Conservation (phyloP, 2,329 filamentous ascomycete genomes). For the Dryadomyces sulphureus region DNA sequence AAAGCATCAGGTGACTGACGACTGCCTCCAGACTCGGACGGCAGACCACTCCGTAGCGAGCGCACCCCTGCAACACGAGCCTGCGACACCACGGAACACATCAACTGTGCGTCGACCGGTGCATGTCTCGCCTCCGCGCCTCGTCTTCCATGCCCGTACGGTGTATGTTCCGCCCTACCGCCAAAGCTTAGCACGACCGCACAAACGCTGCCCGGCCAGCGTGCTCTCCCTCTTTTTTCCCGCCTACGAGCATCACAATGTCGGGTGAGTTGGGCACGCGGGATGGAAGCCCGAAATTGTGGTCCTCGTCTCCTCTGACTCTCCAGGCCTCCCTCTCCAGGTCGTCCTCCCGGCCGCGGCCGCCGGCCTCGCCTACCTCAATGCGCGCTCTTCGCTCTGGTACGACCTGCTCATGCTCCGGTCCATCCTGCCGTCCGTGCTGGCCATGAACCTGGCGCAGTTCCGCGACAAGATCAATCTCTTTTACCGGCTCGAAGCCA, state of each 20-base stretch:
- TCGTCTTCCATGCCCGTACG: neutral
- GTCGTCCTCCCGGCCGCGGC: slow-evolving; percentile 45
- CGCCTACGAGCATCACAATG: too few species aligned
- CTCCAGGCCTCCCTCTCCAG: slow-evolving; percentile 32
- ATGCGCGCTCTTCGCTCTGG: slow-evolving; percentile 52
- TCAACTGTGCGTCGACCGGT: neutral
- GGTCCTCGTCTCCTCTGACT: neutral
- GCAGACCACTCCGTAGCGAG: neutral
- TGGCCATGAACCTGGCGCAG: slow-evolving; percentile 31
- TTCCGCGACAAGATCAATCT: slow-evolving; percentile 47
- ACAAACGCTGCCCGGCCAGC: too few species aligned
- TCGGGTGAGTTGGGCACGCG: neutral
- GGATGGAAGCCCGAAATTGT: too few species aligned
- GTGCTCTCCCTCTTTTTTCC: too few species aligned
- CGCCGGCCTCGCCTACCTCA: slow-evolving; percentile 61
- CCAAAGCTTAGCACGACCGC: neutral
- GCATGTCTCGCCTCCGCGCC: neutral
- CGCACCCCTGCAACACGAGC: neutral
- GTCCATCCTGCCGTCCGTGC: slow-evolving; percentile 30
- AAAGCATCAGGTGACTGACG: neutral
- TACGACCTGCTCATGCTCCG: slow-evolving; percentile 51
- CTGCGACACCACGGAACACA: neutral
- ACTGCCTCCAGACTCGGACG: neutral
- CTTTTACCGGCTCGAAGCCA: slow-evolving; percentile 62
- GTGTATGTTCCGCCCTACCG: neutral